Evolutionary conservation across 2,329 filamentous ascomycete species (phyloP).

Genomic region (Calonectria pseudoturangicola): DNA sequence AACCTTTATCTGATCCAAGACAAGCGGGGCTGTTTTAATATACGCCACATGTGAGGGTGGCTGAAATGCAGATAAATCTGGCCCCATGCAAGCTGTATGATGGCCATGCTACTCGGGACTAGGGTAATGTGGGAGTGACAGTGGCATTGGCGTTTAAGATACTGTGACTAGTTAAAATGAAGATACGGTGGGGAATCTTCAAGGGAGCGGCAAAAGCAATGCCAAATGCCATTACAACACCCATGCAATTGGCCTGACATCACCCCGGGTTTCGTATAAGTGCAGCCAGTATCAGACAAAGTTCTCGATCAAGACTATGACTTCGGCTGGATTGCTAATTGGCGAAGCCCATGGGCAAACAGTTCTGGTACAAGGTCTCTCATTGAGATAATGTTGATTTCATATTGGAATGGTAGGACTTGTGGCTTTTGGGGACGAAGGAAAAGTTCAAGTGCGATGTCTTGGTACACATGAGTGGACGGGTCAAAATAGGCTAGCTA

Average conservation of each 20-base stretch:
- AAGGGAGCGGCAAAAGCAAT: constrained; percentile 4
- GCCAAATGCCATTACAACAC: constrained; percentile 8
- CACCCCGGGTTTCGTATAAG: constrained; percentile 44
- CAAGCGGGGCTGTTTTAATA: too few relatives aligned
- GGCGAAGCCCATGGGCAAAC: constrained; percentile 45
- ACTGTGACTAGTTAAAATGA: background rate
- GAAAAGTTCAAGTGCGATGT: constrained; percentile 49
- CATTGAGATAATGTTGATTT: background rate
- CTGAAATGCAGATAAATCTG: background rate
- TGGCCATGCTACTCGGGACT: background rate
- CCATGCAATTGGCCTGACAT: constrained; percentile 38
- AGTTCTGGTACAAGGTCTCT: background rate
- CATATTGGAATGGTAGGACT: constrained; percentile 46
- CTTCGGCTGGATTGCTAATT: constrained; percentile 48
- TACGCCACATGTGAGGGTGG: background rate
- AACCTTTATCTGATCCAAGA: too few relatives aligned
- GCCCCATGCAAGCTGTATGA: background rate
- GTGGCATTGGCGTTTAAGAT: background rate
- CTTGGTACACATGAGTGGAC: background rate
- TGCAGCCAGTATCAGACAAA: constrained; percentile 44
- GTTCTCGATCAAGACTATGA: constrained; percentile 34
- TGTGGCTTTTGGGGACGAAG: constrained; percentile 52
- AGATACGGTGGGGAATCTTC: background rate
- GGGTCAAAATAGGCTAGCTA: background rate
- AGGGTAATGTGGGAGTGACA: too few relatives aligned